Evolutionary conservation across 345 rosid species (phyloP), one percentile per base, ranked within the genome.

Genomic region (Theobroma cacao): DNA sequence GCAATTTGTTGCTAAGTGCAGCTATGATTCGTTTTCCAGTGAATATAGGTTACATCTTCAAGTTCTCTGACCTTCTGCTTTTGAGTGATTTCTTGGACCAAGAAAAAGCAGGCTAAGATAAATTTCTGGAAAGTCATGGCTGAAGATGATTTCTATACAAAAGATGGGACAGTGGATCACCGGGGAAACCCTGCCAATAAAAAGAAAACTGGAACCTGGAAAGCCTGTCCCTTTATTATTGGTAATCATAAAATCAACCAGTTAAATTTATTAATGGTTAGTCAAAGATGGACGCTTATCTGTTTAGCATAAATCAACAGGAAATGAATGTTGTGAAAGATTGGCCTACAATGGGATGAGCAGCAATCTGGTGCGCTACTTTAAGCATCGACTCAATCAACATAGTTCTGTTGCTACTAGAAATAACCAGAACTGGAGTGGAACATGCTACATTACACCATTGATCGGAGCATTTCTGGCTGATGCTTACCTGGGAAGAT

Each of bases 221-320:
- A 78, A 77, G 98, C 98, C 75, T 91, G 98, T 78, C 93, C 92
- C 26, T 95, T 85, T 58, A 93, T 95, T 70, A 82, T 91, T 75
- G 99, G 98, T 91, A 87, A 67, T 63, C 43, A 0, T 30, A 18
- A 56, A 61, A 22, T 12, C 63, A 58, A 4, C 59, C 13, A 30
- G 5, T 58, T 18, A 9, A 20, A n/a, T 56, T 64, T 41, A 30
- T n/a, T 41, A 13, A 24, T 67, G 63, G 26, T 12, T 34, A 66
- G 26, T 66, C 4, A 22, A 40, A 66, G 30, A 22, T 41, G 72
- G 52, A 41, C 22, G 30, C 61, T 52, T 18, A 52, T 20, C 58
- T 18, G 45, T 52, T 18, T 52, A 4, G 58, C 59, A 38, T 67
- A 75, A 33, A 47, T 62, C 7, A 41, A 76, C 79, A 82, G 84